Conservation (phyloP, 208 protist species). For the Zelonia costaricensis region DNA sequence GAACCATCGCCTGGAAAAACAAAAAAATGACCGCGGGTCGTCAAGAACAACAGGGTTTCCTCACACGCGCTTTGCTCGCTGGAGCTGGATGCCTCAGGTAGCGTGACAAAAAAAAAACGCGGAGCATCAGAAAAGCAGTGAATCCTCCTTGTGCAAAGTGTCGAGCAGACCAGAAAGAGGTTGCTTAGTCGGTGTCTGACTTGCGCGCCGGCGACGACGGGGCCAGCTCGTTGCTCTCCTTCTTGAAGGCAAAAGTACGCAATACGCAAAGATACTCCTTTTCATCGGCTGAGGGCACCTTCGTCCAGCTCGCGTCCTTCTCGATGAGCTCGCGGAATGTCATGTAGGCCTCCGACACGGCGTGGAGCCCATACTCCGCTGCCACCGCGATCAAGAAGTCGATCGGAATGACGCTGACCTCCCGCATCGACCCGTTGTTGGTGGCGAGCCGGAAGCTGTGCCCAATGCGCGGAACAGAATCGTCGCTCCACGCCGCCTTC, state of each 20-base stretch:
- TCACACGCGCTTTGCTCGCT: slow-evolving; percentile 1
- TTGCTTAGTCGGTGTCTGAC: slow-evolving; percentile 17
- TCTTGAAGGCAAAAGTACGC: slow-evolving; percentile 80
- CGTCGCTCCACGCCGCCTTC: slow-evolving; percentile 59
- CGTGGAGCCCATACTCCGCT: slow-evolving; percentile 55
- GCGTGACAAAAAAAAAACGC: neutral
- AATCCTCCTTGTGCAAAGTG: too few species aligned
- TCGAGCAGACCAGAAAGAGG: too few species aligned
- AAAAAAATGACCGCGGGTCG: neutral
- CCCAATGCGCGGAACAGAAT: slow-evolving; percentile 68
- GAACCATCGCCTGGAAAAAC: too few species aligned
- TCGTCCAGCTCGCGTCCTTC: slow-evolving; percentile 77
- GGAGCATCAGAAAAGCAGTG: too few species aligned
- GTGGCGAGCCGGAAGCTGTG: slow-evolving; percentile 63
- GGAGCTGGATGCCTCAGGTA: neutral
- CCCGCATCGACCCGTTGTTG: slow-evolving; percentile 39
- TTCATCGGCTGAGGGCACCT: slow-evolving; percentile 62
- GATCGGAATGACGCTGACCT: slow-evolving; percentile 77
- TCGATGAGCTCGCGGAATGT: slow-evolving; percentile 78
- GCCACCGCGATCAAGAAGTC: slow-evolving; percentile 83
- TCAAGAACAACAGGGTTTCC: neutral
- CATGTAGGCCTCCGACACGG: slow-evolving; percentile 68
- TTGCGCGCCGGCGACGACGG: slow-evolving; percentile 22
- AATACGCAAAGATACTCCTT: slow-evolving; percentile 77
- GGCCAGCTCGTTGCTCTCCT: slow-evolving; percentile 50